Evolutionary conservation across 2,329 filamentous ascomycete genomes (phyloP), one percentile per base, ranked within the genome.

Genomic region (Penicillium sp.): DNA sequence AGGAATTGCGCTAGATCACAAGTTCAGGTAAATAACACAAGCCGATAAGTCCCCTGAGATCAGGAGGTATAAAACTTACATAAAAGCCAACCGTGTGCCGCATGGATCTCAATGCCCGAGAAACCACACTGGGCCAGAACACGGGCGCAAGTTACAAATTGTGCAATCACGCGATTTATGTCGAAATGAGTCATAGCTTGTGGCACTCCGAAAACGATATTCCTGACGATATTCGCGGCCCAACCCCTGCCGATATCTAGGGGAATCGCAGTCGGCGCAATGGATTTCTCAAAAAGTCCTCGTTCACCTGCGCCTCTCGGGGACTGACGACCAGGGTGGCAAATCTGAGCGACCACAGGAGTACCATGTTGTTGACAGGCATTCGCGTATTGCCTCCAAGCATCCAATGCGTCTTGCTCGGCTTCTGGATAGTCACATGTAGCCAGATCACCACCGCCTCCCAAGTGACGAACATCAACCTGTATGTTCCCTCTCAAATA

Each of bases 151-250:
- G 68, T 62, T 0, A 76, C 78, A 46, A 84, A 86, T 34, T 77
- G 72, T 9, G 62, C 59, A 4, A 84, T 69, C 0, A 81, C 75
- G 1, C 75, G 68, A 13, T 75, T 64, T 39, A 85, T 84, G 13
- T 86, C 82, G 0, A 67, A 60, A 0, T 63, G 9, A 0, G 73
- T 78, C 78, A 85, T 80, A 27, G 75, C 83, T 33, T 75, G 75
- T 0, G 84, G 84, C 1, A 75, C 79, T 2, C 80, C 81, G 8
- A 66, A 58, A 27, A 15, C 24, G 32, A 58, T 51, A 34, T 53
- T 47, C 41, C 55, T 23, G 34, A 36, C 44, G n/a, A 54, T 44
- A 39, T 67, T 71, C 30, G 72, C 65, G n/a, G 67, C 52, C 65
- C 66, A 71, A 10, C 54, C 58, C 45, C 70, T 64, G 1, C 64